Evolutionary conservation across 2,329 filamentous ascomycete genomes (phyloP), one percentile per base, ranked within the genome.

Genomic region (Pseudogymnoascus sp.): DNA sequence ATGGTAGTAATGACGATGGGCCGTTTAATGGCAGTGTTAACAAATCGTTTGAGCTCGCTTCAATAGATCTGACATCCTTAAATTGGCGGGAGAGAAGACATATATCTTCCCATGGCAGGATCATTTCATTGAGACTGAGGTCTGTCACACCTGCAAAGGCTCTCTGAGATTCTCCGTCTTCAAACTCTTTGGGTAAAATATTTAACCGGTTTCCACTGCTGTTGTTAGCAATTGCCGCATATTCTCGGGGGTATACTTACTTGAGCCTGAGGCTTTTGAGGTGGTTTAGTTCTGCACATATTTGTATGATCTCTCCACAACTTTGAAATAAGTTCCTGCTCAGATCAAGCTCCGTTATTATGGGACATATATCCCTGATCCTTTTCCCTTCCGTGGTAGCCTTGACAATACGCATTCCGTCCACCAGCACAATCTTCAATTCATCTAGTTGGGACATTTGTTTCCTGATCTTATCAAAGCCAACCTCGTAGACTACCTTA

Each of bases 401-500:
- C 9, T 73, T 71, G 59, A 72, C 74, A 64, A 97, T 81, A 58
- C 83, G 79, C 70, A 90, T 75, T 12, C 88, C 86, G 74, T 97
- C 92, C 6, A 99, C 78, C 38, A 97, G 84, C 58, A 95, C 86
- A 61, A 92, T 86, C 66, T 82, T 87, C 63, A 97, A 80, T 68
- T 94, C 89, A 60, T 87, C 78, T 33, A 97, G 78, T 70, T 88
- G 79, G 67, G 91, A 88, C 69, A 95, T 86, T 74, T 92, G 85
- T 66, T 82, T 82, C 43, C 88, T 84, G 66, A 97, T 90, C 78
- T 97, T 97, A 67, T 96, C 91, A 68, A 97, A 97, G 30, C 94
- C 94, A 35, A 97, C 84, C 75, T 97, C 93, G 75, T 97, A 89
- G 4, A 90, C 93, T 15, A 92, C 82, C 75, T 97, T 97, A 37